Conservation (phyloP, 208 protist species). For the Naegleria gruberi region DNA sequence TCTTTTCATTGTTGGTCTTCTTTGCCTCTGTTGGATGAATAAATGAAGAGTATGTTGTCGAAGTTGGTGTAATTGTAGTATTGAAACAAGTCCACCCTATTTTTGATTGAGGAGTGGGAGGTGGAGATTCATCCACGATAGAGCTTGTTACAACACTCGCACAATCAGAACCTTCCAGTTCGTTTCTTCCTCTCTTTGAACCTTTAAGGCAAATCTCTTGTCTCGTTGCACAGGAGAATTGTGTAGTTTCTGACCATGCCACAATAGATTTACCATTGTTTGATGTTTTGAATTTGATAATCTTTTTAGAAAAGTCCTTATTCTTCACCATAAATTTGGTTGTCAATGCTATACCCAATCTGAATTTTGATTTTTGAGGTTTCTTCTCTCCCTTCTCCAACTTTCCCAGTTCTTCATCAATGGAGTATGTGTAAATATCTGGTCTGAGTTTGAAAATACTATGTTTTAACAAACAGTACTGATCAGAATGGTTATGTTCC, state of each 20-base stretch:
- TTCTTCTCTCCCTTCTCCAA: neutral
- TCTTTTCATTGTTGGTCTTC: neutral
- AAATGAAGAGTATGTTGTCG: no score
- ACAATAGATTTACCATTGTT: neutral
- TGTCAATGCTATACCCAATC: neutral
- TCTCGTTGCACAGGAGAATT: neutral
- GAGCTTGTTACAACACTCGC: no score
- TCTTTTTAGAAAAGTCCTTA: neutral
- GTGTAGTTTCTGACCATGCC: neutral
- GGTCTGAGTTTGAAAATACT: neutral
- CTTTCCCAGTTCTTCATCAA: neutral
- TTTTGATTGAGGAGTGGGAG: no score
- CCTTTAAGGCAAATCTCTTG: neutral
- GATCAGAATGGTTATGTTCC: neutral
- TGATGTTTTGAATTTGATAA: neutral
- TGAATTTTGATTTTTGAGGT: neutral
- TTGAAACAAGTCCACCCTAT: no score
- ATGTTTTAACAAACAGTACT: neutral
- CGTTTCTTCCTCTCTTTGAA: no score
- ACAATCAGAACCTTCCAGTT: no score
- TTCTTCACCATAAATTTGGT: neutral
- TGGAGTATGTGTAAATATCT: neutral
- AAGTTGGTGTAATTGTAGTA: no score
- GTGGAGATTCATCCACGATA: no score
- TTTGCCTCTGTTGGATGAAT: no score